Evolutionary conservation across 768 basidiomycete genomes (phyloP).

Genomic region (Xerocomus potaroensis): DNA sequence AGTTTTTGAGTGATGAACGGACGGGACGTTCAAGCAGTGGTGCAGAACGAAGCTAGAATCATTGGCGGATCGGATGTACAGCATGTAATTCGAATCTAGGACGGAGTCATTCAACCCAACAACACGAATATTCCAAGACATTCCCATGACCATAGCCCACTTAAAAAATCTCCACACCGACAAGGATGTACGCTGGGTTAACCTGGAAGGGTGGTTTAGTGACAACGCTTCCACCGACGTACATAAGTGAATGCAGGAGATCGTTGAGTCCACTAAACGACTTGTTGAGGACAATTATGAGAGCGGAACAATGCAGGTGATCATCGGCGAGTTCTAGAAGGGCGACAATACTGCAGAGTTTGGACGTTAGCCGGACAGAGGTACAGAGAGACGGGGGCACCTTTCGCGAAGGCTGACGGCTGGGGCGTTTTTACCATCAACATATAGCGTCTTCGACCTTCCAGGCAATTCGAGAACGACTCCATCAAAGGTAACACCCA

Average conservation of each 20-base stretch:
- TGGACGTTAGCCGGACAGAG: constrained; percentile 2
- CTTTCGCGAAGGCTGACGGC: constrained; percentile 80
- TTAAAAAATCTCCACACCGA: constrained; percentile 75
- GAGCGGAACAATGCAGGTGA: constrained; percentile 67
- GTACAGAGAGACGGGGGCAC: constrained; percentile 34
- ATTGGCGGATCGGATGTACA: constrained; percentile 12
- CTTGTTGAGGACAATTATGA: constrained; percentile 78
- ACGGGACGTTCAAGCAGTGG: background rate
- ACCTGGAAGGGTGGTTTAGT: constrained; percentile 76
- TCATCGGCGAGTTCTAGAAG: constrained; percentile 87
- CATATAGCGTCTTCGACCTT: constrained; percentile 72
- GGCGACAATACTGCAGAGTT: constrained; percentile 64
- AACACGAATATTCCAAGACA: constrained; percentile 21
- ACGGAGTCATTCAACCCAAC: constrained; percentile 23
- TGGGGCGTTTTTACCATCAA: constrained; percentile 79
- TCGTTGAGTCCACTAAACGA: constrained; percentile 65
- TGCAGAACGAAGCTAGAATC: background rate
- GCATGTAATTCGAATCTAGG: constrained; percentile 5
- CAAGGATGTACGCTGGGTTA: constrained; percentile 73
- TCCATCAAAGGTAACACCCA: constrained; percentile 70
- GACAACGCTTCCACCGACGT: constrained; percentile 83
- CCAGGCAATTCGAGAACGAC: constrained; percentile 73
- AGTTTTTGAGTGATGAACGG: background rate
- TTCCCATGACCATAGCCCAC: constrained; percentile 25
- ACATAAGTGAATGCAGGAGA: constrained; percentile 86